Conservation (phyloP, 2,329 filamentous ascomycete genomes). For the Beauveria scarabaeidicola region DNA sequence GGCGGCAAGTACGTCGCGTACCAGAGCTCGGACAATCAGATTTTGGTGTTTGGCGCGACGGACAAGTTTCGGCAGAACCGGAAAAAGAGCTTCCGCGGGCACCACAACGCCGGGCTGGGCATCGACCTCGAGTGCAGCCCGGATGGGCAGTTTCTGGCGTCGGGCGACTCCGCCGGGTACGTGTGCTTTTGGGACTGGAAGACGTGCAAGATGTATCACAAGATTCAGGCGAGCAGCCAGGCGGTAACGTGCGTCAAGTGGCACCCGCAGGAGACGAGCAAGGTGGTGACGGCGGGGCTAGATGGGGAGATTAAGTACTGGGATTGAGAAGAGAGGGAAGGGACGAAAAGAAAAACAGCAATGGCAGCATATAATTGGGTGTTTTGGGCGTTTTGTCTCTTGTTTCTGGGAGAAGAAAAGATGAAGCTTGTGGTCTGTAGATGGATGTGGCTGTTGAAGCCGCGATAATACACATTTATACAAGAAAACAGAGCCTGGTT, state of each 20-base stretch:
- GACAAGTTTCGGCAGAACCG: slow-evolving; percentile 96
- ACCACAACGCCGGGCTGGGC: slow-evolving; percentile 91
- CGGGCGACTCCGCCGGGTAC: slow-evolving; percentile 79
- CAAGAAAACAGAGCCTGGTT: neutral
- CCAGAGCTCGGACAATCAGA: slow-evolving; percentile 91
- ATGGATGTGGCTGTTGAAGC: neutral
- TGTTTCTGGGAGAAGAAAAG: neutral
- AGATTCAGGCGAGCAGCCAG: slow-evolving; percentile 76
- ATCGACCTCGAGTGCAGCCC: slow-evolving; percentile 84
- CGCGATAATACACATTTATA: neutral
- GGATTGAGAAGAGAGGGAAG: slow-evolving; percentile 52
- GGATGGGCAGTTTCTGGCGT: slow-evolving; percentile 84
- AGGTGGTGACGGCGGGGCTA: slow-evolving; percentile 82
- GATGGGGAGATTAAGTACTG: slow-evolving; percentile 87
- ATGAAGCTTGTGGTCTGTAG: neutral
- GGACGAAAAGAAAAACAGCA: neutral
- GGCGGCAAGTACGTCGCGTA: slow-evolving; percentile 91
- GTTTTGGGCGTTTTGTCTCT: slow-evolving; percentile 10
- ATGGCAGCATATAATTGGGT: slow-evolving; percentile 1
- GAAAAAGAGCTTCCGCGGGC: slow-evolving; percentile 92
- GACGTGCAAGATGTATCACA: slow-evolving; percentile 98
- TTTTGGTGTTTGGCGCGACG: slow-evolving; percentile 87
- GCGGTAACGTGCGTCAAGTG: slow-evolving; percentile 83
- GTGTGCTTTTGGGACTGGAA: slow-evolving; percentile 99
- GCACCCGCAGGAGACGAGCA: slow-evolving; percentile 96